phyloP scores from a whole-genome alignment of 495 filamentous ascomycete genomes.

The Astrocystis sublimbata region DNA sequence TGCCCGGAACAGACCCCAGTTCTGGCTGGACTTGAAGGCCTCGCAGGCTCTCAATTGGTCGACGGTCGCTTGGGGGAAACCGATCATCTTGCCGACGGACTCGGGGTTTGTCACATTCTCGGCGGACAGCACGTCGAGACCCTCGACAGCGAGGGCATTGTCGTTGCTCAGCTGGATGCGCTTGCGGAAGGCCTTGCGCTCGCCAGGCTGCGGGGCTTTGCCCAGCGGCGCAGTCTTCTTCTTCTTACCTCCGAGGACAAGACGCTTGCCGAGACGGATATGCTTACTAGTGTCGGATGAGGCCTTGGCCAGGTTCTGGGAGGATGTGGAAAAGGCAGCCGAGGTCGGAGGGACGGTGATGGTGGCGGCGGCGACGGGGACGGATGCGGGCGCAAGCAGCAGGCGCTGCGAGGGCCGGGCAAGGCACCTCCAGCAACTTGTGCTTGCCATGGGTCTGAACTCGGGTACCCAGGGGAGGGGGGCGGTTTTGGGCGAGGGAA shows the following conservation, averaged over 20 bases:
- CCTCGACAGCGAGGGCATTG: conserved; percentile 77
- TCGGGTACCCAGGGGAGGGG: conserved; percentile 34
- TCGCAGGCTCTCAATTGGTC: conserved; percentile 78
- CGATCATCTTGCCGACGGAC: conserved; percentile 64
- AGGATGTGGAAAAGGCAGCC: conserved; percentile 41
- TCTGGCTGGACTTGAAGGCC: conserved; percentile 89
- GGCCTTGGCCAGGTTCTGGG: conserved; percentile 38
- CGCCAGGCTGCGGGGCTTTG: conserved; percentile 66
- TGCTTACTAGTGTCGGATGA: conserved; percentile 38
- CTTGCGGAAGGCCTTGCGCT: conserved; percentile 85
- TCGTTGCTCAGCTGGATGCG: conserved; percentile 88
- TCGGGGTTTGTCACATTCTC: conserved; percentile 55
- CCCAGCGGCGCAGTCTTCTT: conserved; percentile 36
- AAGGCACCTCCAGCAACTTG: conserved; percentile 69
- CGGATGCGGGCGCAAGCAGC: conserved; percentile 25
- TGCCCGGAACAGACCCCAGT: conserved; percentile 80
- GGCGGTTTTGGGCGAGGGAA: conserved; percentile 28
- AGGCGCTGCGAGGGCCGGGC: conserved; percentile 49
- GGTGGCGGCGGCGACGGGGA: conserved; percentile 43
- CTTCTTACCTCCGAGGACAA: conserved; percentile 53
- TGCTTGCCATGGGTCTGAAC: conserved; percentile 60
- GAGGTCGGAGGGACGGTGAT: conserved; percentile 51
- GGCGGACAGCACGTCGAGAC: conserved; percentile 59
- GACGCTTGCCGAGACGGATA: conserved; percentile 37
- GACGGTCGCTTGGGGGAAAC: conserved; percentile 66